phyloP scores from a whole-genome alignment of 2,329 filamentous ascomycete species.

The Arthroderma sp. region DNA sequence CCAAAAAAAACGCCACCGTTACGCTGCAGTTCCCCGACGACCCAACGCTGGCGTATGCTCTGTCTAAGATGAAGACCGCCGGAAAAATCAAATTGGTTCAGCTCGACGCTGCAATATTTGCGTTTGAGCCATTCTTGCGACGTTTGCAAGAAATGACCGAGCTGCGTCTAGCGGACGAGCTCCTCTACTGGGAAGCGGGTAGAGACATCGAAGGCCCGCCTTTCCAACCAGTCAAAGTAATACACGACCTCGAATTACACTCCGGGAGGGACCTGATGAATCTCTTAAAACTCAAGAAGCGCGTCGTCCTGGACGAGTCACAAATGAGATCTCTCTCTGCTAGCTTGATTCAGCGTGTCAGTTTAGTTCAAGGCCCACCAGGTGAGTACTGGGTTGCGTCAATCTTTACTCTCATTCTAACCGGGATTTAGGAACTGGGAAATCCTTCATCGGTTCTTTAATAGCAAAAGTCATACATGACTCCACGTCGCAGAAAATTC shows the following conservation, averaged over 20 bases:
- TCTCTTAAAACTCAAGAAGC: slow-evolving; percentile 1
- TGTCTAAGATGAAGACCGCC: slow-evolving; percentile 29
- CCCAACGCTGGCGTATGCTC: slow-evolving; percentile 39
- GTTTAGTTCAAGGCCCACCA: slow-evolving; percentile 56
- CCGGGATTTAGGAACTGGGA: slow-evolving; percentile 49
- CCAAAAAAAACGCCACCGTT: slow-evolving; percentile 15
- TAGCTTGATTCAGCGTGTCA: slow-evolving; percentile 39
- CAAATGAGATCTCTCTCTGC: slow-evolving; percentile 43
- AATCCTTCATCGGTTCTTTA: slow-evolving; percentile 58
- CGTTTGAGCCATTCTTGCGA: slow-evolving; percentile 51
- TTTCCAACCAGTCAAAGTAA: not conserved
- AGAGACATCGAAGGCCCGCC: slow-evolving; percentile 3
- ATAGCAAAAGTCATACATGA: slow-evolving; percentile 44
- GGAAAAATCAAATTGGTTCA: slow-evolving; percentile 36
- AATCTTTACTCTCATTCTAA: not conserved
- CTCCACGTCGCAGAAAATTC: slow-evolving; percentile 37
- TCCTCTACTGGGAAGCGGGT: slow-evolving; percentile 29
- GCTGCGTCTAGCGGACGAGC: slow-evolving; percentile 40
- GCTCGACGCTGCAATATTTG: slow-evolving; percentile 52
- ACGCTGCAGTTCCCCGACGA: slow-evolving; percentile 18
- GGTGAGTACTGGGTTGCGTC: slow-evolving; percentile 35
- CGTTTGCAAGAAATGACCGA: slow-evolving; percentile 43
- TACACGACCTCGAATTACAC: not conserved
- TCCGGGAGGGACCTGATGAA: slow-evolving; percentile 2
- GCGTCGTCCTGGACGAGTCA: slow-evolving; percentile 33